Percentiles rank a stretch among this genome's conserved stretches.
phyloP scores from a whole-genome alignment of 331 rosid genomes.

The Quercus phellos region DNA sequence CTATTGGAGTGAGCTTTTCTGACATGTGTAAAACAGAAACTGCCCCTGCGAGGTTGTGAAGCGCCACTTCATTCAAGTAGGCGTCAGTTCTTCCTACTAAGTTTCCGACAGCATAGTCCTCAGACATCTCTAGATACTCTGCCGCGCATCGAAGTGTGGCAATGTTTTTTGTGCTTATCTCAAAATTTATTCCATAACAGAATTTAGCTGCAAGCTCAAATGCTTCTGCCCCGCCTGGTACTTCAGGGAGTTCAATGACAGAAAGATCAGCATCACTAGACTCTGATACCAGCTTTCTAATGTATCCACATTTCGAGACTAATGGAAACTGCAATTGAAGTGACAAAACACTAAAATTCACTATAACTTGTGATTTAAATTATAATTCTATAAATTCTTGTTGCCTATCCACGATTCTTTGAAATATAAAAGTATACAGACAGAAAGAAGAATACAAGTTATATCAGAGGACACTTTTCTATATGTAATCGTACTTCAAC shows the following conservation, averaged over 20 bases:
- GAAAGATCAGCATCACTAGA: conserved; percentile 59
- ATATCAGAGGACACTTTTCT: not conserved
- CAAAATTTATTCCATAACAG: conserved; percentile 91
- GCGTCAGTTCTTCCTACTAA: conserved; percentile 75
- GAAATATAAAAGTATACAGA: conserved; percentile 1
- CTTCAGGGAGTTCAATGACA: conserved; percentile 48
- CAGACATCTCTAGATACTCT: conserved; percentile 93
- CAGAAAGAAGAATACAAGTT: not conserved
- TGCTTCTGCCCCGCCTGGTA: conserved; percentile 93
- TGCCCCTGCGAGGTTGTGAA: conserved; percentile 66
- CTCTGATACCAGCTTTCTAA: conserved; percentile 73
- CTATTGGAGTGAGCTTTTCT: conserved; percentile 65
- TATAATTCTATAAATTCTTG: not conserved
- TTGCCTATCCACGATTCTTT: conserved; percentile 12
- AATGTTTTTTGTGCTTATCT: conserved; percentile 67
- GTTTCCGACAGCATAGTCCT: conserved; percentile 74
- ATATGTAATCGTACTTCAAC: not conserved
- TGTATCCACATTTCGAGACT: conserved; percentile 78
- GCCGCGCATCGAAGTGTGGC: conserved; percentile 78
- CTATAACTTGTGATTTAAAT: not conserved
- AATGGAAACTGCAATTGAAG: conserved; percentile 71
- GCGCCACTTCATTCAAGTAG: conserved; percentile 76
- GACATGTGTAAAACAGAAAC: conserved; percentile 61
- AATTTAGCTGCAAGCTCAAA: conserved; percentile 91
- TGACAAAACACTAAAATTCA: conserved; percentile 10